A percentile compares a stretch with the other conserved stretches of the same genome.
phyloP scores from a whole-genome alignment of 2,329 filamentous ascomycete species.

The Colletotrichum graminicola region DNA sequence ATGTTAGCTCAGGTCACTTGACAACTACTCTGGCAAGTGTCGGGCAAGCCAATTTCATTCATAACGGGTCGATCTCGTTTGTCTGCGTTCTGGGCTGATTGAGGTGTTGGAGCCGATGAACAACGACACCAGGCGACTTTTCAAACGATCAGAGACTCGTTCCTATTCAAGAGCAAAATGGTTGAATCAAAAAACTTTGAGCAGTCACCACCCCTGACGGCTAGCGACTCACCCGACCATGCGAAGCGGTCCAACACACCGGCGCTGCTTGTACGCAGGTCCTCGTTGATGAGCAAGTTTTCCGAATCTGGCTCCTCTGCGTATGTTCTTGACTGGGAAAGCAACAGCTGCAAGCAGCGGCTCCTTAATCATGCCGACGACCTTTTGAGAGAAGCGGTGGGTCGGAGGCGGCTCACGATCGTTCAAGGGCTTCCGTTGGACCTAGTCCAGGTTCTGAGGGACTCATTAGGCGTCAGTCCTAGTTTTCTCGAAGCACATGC shows the following conservation, averaged over 20 bases:
- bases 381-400: slow-evolving; percentile 33
- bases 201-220: slow-evolving; percentile 33
- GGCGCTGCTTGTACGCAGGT: slow-evolving; percentile 35
- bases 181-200: slow-evolving; percentile 19
- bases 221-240: slow-evolving; percentile 35
- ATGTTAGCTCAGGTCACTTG: slow-evolving; percentile 39
- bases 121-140: neutral
- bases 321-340: slow-evolving; percentile 39
- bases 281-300: slow-evolving; percentile 34
- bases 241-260: slow-evolving; percentile 37
- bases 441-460: slow-evolving; percentile 44
- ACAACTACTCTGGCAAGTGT: slow-evolving; percentile 12
- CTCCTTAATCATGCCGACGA: slow-evolving; percentile 36
- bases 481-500: slow-evolving; percentile 50
- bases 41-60: slow-evolving; percentile 17
- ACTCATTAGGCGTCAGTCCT: slow-evolving; percentile 46
- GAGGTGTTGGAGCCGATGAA: neutral
- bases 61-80: neutral
- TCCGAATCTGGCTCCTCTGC: slow-evolving; percentile 36
- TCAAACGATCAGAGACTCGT: neutral
- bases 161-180: slow-evolving; percentile 7
- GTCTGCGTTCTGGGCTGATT: neutral
- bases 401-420: slow-evolving; percentile 39
- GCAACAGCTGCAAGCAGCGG: slow-evolving; percentile 31
- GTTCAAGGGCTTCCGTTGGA: slow-evolving; percentile 37